Evolutionary conservation across 257 asterid species (phyloP), one percentile per base, ranked within the genome.

Genomic region (Lithospermum erythrorhizon): DNA sequence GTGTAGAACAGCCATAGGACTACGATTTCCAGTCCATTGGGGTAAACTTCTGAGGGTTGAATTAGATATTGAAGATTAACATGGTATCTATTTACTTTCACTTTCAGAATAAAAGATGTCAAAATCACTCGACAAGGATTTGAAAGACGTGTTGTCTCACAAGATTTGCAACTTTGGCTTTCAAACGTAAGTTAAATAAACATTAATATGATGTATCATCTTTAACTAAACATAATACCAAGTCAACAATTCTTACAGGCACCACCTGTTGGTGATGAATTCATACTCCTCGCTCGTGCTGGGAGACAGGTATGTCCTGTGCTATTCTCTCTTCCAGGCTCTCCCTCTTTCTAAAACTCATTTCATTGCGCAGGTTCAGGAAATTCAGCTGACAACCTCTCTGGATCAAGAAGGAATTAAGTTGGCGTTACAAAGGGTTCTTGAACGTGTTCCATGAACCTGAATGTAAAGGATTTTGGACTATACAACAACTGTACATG

Each of bases 91-190:
- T 57, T 52, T 32, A n/a, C 21, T 68, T 41, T 41, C 14, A 41
- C 19, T 37, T 47, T 52, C 82, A 91, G 98, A 57, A 85, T 87
- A 72, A 51, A 69, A 9, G 66, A 68, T 67, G 88, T 85, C 72
- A 79, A 71, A 65, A 85, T 91, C 59, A 82, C 77, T 62, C 83
- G 94, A 51, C 98, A 91, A 81, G 96, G 98, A 72, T 85, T 83
- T 62, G 98, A 91, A 82, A 91, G 83, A 66, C 82, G 98, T 47
- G 98, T 88, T 55, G 96, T 88, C 61, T 91, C 98, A 52, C 96
- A 81, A 75, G 98, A 88, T 81, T 68, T 91, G 77, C 98, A 91
- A 79, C 95, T 91, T 55, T 91, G 98, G 98, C 95, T 91, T 65
- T 85, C 98, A 14, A 91, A 91, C 70, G 96, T 88, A 76, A 72